Evolutionary conservation across 169 alveolate species (phyloP).

Genomic region (Eimeria praecox): DNA sequence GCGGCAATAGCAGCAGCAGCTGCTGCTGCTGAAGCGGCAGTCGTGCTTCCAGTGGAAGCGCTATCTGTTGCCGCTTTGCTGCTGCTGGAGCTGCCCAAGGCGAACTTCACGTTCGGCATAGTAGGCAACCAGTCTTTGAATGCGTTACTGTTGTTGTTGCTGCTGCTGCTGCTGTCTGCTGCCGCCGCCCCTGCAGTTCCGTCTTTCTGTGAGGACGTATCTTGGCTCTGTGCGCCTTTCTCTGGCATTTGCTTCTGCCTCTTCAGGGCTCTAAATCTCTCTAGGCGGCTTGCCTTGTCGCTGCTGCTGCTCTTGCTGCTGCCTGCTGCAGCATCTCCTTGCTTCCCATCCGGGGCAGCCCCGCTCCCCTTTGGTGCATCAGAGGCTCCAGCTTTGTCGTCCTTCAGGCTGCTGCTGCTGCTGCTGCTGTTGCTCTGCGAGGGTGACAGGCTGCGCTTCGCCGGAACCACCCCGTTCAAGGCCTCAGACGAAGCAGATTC

Average conservation of each 20-base stretch:
- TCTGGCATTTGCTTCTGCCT: constrained; percentile 66
- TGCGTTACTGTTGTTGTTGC: constrained; percentile 20
- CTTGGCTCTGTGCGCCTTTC: not conserved
- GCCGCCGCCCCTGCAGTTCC: not conserved
- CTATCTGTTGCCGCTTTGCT: not conserved
- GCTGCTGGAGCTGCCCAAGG: constrained; percentile 30
- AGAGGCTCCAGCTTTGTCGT: constrained; percentile 3
- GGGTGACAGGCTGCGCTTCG: constrained; percentile 25
- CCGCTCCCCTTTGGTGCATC: not conserved
- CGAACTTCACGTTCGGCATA: constrained; percentile 48
- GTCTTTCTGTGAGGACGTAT: not conserved
- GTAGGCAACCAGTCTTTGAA: constrained; percentile 47
- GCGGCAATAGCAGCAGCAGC: constrained; percentile 77
- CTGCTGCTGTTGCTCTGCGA: constrained; percentile 68
- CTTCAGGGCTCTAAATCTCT: constrained; percentile 74
- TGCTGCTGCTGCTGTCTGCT: constrained; percentile 27
- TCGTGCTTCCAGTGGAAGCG: not conserved
- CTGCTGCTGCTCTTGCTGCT: constrained; percentile 61
- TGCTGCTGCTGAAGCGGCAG: constrained; percentile 67
- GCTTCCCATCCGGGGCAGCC: not conserved
- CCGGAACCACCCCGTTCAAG: constrained; percentile 13
- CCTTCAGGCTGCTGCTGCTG: constrained; percentile 61
- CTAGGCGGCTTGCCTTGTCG: constrained; percentile 74
- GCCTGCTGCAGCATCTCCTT: constrained; percentile 21
- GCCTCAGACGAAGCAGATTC: not conserved